phyloP scores from a whole-genome alignment of 1,139 yeast species.

The Debaryomycetaceae sp. region DNA sequence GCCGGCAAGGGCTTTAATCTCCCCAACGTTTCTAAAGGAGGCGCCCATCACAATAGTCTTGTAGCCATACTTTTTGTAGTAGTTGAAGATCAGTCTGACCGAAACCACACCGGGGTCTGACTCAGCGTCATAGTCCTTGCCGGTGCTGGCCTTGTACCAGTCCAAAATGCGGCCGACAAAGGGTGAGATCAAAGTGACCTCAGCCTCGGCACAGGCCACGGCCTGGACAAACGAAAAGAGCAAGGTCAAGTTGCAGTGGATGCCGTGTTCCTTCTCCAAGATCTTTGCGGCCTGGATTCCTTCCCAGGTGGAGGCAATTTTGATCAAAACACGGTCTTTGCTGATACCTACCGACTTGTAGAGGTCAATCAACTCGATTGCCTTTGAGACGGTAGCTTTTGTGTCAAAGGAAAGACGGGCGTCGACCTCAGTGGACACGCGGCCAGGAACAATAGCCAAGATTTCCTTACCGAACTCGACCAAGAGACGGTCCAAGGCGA shows the following conservation, averaged over 20 bases:
- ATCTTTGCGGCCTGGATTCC: constrained; percentile 98
- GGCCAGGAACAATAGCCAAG: constrained; percentile 92
- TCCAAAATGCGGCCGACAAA: constrained; percentile 98
- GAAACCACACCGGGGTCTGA: constrained; percentile 94
- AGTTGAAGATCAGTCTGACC: constrained; percentile 83
- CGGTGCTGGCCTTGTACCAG: constrained; percentile 95
- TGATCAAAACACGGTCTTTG: constrained; percentile 86
- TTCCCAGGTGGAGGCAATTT: constrained; percentile 97
- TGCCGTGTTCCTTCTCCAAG: constrained; percentile 79
- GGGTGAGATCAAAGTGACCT: constrained; percentile 92
- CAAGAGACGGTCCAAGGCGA: constrained; percentile 84
- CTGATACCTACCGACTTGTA: constrained; percentile 75
- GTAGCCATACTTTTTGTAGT: constrained; percentile 95
- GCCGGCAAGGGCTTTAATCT: constrained; percentile 95
- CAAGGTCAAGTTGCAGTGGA: constrained; percentile 93
- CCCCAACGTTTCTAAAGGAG: constrained; percentile 96
- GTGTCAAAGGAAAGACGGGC: constrained; percentile 95
- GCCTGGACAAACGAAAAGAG: constrained; percentile 95
- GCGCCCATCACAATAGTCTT: constrained; percentile 99
- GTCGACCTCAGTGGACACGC: constrained; percentile 98
- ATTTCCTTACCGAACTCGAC: constrained; percentile 96
- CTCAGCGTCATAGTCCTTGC: constrained; percentile 72
- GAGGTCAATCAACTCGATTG: constrained; percentile 73
- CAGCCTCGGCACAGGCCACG: constrained; percentile 98
- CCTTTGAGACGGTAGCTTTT: constrained; percentile 87